Percentiles rank a stretch among this genome's conserved stretches.
These are phyloP conservation scores for Potentilla sterilis DNA, from an alignment of 306 rosid species.

Conservation along the genomic window DNA sequence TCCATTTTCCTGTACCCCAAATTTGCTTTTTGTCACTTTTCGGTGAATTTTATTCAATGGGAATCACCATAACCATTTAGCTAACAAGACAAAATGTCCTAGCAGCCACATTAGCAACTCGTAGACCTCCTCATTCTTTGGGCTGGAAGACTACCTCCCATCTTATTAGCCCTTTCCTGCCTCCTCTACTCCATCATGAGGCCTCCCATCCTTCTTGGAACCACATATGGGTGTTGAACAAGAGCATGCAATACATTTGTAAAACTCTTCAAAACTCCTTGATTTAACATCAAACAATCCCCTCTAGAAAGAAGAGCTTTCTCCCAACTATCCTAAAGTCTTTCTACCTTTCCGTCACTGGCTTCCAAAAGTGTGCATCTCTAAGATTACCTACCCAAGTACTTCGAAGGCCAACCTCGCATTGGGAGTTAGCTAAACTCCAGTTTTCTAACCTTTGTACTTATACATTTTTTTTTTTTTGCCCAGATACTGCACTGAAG, in stretches of 20 bases:
- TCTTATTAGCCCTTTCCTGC: background rate
- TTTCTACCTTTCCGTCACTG: background rate
- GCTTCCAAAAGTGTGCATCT: background rate
- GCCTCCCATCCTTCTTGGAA: background rate
- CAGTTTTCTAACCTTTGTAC: no score
- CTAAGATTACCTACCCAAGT: background rate
- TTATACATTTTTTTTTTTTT: no score
- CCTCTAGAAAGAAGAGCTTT: background rate
- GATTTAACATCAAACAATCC: background rate
- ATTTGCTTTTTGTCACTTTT: background rate
- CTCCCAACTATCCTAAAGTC: background rate
- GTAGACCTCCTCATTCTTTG: background rate
- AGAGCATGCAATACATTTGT: background rate
- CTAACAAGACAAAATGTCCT: background rate
- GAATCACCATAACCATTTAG: background rate
- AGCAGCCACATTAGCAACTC: background rate
- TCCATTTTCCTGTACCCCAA: background rate
- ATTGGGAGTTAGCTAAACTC: no score
- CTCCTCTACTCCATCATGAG: background rate
- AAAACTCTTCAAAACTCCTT: no score
- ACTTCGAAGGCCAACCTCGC: background rate
- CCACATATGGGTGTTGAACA: background rate
- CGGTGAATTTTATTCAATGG: background rate
- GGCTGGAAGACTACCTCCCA: background rate
- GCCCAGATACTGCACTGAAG: no score